Evolutionary conservation across 106 monocot genomes (phyloP).

Genomic region (Chionographis japonica): DNA sequence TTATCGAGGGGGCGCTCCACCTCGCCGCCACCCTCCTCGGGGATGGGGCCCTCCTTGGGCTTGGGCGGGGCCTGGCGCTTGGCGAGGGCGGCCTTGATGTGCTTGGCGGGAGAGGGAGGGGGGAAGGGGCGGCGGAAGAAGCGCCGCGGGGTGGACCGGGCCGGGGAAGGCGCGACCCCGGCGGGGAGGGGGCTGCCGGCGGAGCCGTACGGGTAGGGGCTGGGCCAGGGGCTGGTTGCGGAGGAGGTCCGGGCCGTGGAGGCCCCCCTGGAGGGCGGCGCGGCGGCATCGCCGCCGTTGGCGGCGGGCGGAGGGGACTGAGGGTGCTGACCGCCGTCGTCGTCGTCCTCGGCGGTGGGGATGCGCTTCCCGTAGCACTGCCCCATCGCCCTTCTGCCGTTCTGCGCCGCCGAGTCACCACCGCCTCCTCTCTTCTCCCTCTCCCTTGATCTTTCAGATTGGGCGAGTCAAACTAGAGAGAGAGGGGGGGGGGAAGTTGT

Average conservation of each 20-base stretch:
- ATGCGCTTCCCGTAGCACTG: slow-evolving; percentile 64
- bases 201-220: slow-evolving; percentile 40
- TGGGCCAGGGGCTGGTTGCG: slow-evolving; percentile 43
- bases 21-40: slow-evolving; percentile 39
- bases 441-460: too few species aligned
- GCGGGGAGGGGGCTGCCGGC: slow-evolving; percentile 24
- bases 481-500: not conserved
- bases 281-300: not conserved
- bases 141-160: slow-evolving; percentile 47
- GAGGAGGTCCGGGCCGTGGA: slow-evolving; percentile 23
- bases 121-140: slow-evolving; percentile 54
- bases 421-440: not conserved
- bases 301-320: not conserved
- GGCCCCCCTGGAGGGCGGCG: slow-evolving; percentile 2
- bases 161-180: slow-evolving; percentile 50
- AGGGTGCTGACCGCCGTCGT: slow-evolving; percentile 7
- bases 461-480: not conserved
- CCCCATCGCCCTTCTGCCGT: slow-evolving; percentile 36
- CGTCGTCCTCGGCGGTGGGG: slow-evolving; percentile 27
- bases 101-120: slow-evolving; percentile 53
- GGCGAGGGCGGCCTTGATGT: slow-evolving; percentile 36
- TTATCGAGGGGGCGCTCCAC: slow-evolving; percentile 54
- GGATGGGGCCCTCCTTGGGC: slow-evolving; percentile 43
- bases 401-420: not conserved
- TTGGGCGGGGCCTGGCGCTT: slow-evolving; percentile 22